Conservation (phyloP, 2,329 filamentous ascomycete genomes). For the Penicillium sp. region DNA sequence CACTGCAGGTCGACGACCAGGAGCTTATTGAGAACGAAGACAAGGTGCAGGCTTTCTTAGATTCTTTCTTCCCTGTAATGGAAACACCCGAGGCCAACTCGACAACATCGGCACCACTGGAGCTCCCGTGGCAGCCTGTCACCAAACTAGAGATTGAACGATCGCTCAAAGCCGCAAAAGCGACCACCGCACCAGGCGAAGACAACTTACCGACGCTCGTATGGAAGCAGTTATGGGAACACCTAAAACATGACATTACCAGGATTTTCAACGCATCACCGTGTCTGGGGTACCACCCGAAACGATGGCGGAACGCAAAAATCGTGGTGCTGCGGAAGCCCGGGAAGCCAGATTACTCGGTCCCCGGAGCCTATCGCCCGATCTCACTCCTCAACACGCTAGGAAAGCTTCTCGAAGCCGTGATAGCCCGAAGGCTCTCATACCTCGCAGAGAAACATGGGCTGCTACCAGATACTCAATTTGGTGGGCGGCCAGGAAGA, state of each 20-base stretch:
- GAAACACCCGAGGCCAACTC: not conserved
- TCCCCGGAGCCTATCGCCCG: constrained; percentile 23
- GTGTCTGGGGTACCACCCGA: constrained; percentile 19
- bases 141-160: constrained; percentile 11
- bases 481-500: constrained; percentile 12
- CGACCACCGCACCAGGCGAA: constrained; percentile 19
- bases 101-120: not conserved
- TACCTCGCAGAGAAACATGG: constrained; percentile 10
- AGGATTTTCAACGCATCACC: constrained; percentile 2
- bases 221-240: constrained; percentile 10
- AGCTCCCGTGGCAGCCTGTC: constrained; percentile 8
- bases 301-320: constrained; percentile 16
- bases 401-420: constrained; percentile 21
- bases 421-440: constrained; percentile 14
- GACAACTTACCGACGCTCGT: constrained; percentile 22
- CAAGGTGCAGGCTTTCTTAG: constrained; percentile 8
- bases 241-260: not conserved
- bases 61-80: constrained; percentile 15
- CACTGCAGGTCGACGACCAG: not conserved
- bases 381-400: constrained; percentile 29
- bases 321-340: constrained; percentile 28
- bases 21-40: constrained; percentile 11
- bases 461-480: constrained; percentile 13
- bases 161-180: constrained; percentile 15
- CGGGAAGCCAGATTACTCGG: constrained; percentile 26